phyloP scores from a whole-genome alignment of 2,329 filamentous ascomycete genomes.

The Pseudocercospora musae region DNA sequence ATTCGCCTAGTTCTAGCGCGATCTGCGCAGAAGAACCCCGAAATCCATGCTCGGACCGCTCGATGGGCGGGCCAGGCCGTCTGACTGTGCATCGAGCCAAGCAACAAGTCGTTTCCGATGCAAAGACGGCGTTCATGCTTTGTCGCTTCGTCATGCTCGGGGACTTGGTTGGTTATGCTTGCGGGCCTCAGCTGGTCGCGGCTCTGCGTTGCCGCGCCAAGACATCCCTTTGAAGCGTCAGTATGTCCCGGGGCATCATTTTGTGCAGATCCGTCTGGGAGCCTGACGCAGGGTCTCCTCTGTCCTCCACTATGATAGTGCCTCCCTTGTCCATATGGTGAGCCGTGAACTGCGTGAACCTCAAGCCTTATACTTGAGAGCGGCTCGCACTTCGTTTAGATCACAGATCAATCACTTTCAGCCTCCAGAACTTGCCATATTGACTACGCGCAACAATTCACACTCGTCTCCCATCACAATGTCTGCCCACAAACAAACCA shows the following conservation, averaged over 20 bases:
- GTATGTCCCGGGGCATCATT: constrained; percentile 13
- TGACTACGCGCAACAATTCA: constrained; percentile 1
- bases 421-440: neutral
- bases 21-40: constrained; percentile 4
- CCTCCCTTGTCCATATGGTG: neutral
- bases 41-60: neutral
- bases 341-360: neutral
- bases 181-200: constrained; percentile 2
- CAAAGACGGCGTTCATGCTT: neutral
- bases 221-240: constrained; percentile 5
- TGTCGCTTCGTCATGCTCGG: constrained; percentile 7
- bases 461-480: constrained; percentile 16
- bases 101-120: neutral
- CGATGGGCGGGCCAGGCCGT: constrained; percentile 2
- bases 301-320: neutral
- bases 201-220: constrained; percentile 9
- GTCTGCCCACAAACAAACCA: constrained; percentile 28
- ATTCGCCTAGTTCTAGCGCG: constrained; percentile 2
- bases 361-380: neutral
- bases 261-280: constrained; percentile 14
- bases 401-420: neutral
- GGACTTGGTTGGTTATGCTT: constrained; percentile 2
- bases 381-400: neutral
- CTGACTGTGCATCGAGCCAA: constrained; percentile 7
- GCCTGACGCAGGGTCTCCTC: constrained; percentile 27